Evolutionary conservation across 306 rosid species (phyloP).

Genomic region (Gastrolobium bilobum): DNA sequence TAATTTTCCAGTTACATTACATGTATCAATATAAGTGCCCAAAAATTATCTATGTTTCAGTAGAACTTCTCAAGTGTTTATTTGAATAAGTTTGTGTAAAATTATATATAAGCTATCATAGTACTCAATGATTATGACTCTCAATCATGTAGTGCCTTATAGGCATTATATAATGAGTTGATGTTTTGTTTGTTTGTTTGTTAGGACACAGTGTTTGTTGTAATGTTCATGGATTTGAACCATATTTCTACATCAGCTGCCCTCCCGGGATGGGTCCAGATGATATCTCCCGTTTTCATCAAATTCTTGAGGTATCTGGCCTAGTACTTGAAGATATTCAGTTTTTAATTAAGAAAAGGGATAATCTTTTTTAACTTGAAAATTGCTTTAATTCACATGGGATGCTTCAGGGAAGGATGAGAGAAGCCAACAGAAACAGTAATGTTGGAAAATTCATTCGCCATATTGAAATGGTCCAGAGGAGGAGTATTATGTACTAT

Average conservation of each 20-base stretch:
- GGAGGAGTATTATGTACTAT: constrained; percentile 91
- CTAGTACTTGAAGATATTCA: constrained; percentile 33
- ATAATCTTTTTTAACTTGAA: constrained; percentile 8
- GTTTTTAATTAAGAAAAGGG: constrained; percentile 12
- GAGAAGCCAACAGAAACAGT: constrained; percentile 83
- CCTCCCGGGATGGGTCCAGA: constrained; percentile 97
- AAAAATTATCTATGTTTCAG: constrained; percentile 6
- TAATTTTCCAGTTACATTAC: constrained; percentile 38
- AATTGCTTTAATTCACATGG: constrained; percentile 39
- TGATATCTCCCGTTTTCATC: constrained; percentile 80
- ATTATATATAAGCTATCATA: constrained; percentile 1
- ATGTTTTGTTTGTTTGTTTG: constrained; percentile 40
- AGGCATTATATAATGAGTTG: constrained; percentile 36
- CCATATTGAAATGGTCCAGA: constrained; percentile 84
- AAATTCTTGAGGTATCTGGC: constrained; percentile 77
- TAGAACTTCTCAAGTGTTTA: background rate
- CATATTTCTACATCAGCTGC: constrained; percentile 89
- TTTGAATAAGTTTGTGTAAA: constrained; percentile 31
- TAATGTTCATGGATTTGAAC: constrained; percentile 96
- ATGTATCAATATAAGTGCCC: constrained; percentile 19
- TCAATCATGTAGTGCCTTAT: constrained; percentile 15
- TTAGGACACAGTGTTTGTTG: constrained; percentile 95
- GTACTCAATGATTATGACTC: background rate
- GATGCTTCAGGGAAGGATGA: constrained; percentile 80
- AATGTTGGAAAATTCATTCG: constrained; percentile 73